Base-by-base conservation (phyloP, 306 rosid species). In the Casuarina glauca region DNA sequence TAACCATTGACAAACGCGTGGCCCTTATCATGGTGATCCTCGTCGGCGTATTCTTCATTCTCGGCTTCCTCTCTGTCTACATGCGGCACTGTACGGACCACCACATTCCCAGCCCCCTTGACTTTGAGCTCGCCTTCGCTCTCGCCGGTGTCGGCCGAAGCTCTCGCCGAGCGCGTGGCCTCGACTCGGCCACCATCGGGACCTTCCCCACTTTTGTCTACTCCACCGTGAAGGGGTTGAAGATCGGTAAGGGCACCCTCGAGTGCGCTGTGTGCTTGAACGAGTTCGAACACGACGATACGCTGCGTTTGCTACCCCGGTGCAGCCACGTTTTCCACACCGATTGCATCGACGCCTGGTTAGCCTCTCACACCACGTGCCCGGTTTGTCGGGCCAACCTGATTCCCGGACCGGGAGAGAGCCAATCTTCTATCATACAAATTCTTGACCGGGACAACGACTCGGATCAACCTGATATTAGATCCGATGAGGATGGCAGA, bases 191-290 rank as follows among this genome's bases (percentile, higher is more conserved):
- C 9, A 70, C 90, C 80, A 86, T 91, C 50, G 84, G 83, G 3
- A 83, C 91, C 2, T 95, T 95, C 46, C 99, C 99, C 2, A 88
- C 93, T 0, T 91, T 95, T 52, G 84, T 88, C 0, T 95, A 91
- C 87, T 89, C 97, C 62, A 49, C 90, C 51, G 99, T 95, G 36
- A 95, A 91, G 78, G 87, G 79, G 0, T 90, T 77, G 3, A 87
- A 91, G 74, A 80, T 93, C 9, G 99, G 97, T 2, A 57, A 77
- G 3, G 88, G 83, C 45, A 20, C 97, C 12, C 86, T 95, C 3
- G 97, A 93, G 77, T 95, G 99, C 77, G 99, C 97, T n/a, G 97
- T 95, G 12, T 95, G 99, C 79, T 73, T 95, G 15, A 91, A 84
- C 83, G 99, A 91, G 57, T 95, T 95, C 54, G 81, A 89, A 44